These are phyloP conservation scores for Myriangium duriaei DNA, from an alignment of 2,329 filamentous ascomycete genomes.

Conservation along the genomic window DNA sequence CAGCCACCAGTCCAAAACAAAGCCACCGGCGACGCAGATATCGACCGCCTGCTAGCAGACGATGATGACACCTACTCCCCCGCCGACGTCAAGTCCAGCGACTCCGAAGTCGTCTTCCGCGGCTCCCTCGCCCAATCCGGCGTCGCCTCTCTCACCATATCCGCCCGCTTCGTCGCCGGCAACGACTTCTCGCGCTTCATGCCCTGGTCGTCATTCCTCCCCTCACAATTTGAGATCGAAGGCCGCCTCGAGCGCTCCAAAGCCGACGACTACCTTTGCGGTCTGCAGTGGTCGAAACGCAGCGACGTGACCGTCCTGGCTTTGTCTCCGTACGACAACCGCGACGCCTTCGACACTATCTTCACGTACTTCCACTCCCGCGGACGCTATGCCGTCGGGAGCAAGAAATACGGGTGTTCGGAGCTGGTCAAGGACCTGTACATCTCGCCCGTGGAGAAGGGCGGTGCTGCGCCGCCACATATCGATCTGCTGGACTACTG, in stretches of 20 bases:
- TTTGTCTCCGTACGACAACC: slow-evolving; percentile 50
- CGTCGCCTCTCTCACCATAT: slow-evolving; percentile 36
- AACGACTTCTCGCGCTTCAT: slow-evolving; percentile 57
- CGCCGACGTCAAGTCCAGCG: slow-evolving; percentile 50
- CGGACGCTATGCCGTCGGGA: slow-evolving; percentile 76
- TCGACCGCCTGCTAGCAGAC: slow-evolving; percentile 76
- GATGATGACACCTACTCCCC: slow-evolving; percentile 74
- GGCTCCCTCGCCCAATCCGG: slow-evolving; percentile 44
- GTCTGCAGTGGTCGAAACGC: slow-evolving; percentile 66
- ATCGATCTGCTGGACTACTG: slow-evolving; percentile 81
- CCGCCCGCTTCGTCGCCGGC: slow-evolving; percentile 74
- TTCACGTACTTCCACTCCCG: slow-evolving; percentile 78
- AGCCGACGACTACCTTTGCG: slow-evolving; percentile 83
- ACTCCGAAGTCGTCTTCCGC: slow-evolving; percentile 66
- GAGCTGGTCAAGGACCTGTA: slow-evolving; percentile 77
- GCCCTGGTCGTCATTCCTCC: slow-evolving; percentile 66
- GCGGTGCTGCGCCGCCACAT: slow-evolving; percentile 63
- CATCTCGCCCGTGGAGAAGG: slow-evolving; percentile 70
- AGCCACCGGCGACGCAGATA: slow-evolving; percentile 68
- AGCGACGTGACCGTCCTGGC: slow-evolving; percentile 77
- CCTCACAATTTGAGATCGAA: slow-evolving; percentile 55
- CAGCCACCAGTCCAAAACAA: slow-evolving; percentile 32
- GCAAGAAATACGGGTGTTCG: slow-evolving; percentile 46
- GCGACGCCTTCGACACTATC: slow-evolving; percentile 57
- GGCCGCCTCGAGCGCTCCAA: slow-evolving; percentile 71